Evolutionary conservation across 2,329 filamentous ascomycete genomes (phyloP).

Genomic region (Zymoseptoria pseudotritici): DNA sequence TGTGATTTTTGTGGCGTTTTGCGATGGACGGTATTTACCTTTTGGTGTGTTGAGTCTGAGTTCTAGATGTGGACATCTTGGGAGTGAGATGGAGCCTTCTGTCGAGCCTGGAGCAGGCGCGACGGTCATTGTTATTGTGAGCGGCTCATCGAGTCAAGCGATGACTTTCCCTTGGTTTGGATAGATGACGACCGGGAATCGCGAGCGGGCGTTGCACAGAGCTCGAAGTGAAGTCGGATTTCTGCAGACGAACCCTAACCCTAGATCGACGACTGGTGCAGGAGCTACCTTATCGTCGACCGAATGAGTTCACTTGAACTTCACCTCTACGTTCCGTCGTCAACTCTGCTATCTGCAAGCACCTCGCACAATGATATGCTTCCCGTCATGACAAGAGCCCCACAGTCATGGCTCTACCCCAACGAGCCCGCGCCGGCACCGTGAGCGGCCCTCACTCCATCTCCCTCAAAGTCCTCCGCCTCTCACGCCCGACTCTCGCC

Average conservation of each 20-base stretch:
- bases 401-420: slow-evolving; percentile 13
- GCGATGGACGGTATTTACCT: slow-evolving; percentile 31
- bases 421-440: slow-evolving; percentile 31
- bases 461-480: slow-evolving; percentile 74
- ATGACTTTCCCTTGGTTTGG: not conserved
- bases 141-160: not conserved
- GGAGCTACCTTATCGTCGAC: too few relatives aligned
- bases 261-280: too few relatives aligned
- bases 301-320: too few relatives aligned
- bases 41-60: slow-evolving; percentile 45
- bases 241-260: not conserved
- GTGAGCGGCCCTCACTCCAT: slow-evolving; percentile 59
- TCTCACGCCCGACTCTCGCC: slow-evolving; percentile 74
- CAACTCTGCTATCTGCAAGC: too few relatives aligned
- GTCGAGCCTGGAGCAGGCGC: not conserved
- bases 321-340: too few relatives aligned
- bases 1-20: not conserved
- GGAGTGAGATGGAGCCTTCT: slow-evolving; percentile 23
- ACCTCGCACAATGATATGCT: not conserved
- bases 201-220: not conserved
- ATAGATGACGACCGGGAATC: not conserved
- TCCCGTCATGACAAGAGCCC: not conserved
- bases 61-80: slow-evolving; percentile 36
- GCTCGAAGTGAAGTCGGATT: not conserved
- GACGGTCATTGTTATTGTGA: not conserved